A percentile compares a stretch with the other conserved stretches of the same genome.
These are phyloP conservation scores for Spizellomyces sp. DNA, from an alignment of 192 early-diverging fungal genomes.

Conservation along the genomic window DNA sequence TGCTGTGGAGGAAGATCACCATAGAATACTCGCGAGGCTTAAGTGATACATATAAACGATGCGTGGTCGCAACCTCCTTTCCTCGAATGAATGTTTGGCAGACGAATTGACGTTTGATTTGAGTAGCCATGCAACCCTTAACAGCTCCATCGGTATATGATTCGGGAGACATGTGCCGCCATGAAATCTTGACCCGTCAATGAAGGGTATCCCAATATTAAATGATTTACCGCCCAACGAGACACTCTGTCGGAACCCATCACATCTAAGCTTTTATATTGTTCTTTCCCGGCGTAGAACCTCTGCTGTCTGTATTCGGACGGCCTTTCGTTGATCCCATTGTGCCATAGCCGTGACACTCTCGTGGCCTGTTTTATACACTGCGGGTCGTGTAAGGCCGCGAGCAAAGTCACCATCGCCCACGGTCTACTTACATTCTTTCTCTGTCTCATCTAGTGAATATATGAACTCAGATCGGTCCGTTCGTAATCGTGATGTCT, in stretches of 20 bases:
- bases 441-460: slow-evolving; percentile 46
- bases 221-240: no score
- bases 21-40: not conserved
- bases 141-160: no score
- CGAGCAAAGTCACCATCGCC: not conserved
- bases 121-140: no score
- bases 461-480: slow-evolving; percentile 40
- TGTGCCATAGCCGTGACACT: slow-evolving; percentile 29
- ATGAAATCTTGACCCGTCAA: no score
- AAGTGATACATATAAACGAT: not conserved
- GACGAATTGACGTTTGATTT: no score
- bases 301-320: slow-evolving; percentile 38
- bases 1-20: slow-evolving; percentile 78
- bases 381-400: slow-evolving; percentile 7
- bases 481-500: slow-evolving; percentile 38
- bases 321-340: slow-evolving; percentile 35
- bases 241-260: no score
- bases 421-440: slow-evolving; percentile 31
- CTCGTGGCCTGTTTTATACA: slow-evolving; percentile 42
- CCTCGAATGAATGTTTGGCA: no score
- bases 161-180: no score
- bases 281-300: slow-evolving; percentile 5
- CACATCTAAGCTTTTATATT: no score
- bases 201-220: no score
- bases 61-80: no score